A percentile compares a stretch with the other conserved stretches of the same genome.
Conservation (phyloP, 495 filamentous ascomycete genomes). For the Trichoderma virens region DNA sequence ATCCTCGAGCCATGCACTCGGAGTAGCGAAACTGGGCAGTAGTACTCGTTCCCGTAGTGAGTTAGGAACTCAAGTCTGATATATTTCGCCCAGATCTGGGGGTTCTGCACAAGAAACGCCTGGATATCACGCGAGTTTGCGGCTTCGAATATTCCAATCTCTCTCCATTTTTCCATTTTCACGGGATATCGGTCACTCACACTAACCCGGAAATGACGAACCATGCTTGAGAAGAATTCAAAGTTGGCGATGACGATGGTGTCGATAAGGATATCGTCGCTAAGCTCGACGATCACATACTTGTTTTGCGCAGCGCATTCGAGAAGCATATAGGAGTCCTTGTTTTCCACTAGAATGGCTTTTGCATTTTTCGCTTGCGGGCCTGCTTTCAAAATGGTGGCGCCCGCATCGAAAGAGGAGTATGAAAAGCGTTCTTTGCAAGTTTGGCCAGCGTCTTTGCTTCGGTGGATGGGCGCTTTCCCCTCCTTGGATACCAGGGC, state of each 20-base stretch:
- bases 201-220: constrained; percentile 79
- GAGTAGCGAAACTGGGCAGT: constrained; percentile 84
- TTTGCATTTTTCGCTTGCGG: constrained; percentile 73
- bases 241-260: constrained; percentile 95
- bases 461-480: constrained; percentile 49
- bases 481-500: constrained; percentile 37
- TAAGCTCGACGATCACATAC: constrained; percentile 81
- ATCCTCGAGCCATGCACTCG: constrained; percentile 93
- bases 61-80: constrained; percentile 82
- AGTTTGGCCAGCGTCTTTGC: constrained; percentile 90
- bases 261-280: constrained; percentile 90
- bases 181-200: constrained; percentile 91
- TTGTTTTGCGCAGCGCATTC: constrained; percentile 83
- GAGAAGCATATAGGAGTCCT: constrained; percentile 97
- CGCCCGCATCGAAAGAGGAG: constrained; percentile 93
- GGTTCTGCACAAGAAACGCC: constrained; percentile 85
- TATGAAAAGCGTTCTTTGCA: constrained; percentile 90
- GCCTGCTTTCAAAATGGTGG: constrained; percentile 87
- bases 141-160: constrained; percentile 81
- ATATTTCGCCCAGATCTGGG: constrained; percentile 92
- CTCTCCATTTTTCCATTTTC: constrained; percentile 85
- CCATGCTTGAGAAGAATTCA: constrained; percentile 97
- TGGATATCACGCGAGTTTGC: constrained; percentile 89
- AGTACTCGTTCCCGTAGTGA: constrained; percentile 94
- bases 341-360: constrained; percentile 86